Percentiles rank a stretch among this genome's conserved stretches.
Conservation (phyloP, 192 early-diverging fungal genomes). For the Anaeromyces robustus region DNA sequence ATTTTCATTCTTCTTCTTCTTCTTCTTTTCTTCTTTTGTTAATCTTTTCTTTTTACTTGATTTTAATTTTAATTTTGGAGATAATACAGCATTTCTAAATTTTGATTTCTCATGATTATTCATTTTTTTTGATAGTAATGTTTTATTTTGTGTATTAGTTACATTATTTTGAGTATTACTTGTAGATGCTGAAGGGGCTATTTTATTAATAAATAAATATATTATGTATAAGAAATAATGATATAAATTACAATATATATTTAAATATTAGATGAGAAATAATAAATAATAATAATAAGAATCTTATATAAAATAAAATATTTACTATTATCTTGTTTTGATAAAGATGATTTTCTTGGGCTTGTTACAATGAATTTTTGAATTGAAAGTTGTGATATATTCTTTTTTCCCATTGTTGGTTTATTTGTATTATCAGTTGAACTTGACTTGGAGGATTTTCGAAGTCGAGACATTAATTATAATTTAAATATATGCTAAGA, state of each 20-base stretch:
- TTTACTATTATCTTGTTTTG: background rate
- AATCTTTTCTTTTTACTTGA: background rate
- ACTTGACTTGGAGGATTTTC: background rate
- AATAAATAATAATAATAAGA: too few relatives aligned
- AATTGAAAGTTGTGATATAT: background rate
- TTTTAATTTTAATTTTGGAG: background rate
- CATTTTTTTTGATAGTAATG: background rate
- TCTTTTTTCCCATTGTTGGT: background rate
- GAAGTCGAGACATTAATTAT: background rate
- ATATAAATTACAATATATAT: too few relatives aligned
- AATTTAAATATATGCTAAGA: background rate
- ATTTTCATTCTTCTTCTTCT: background rate
- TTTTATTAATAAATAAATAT: too few relatives aligned
- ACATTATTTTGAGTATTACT: background rate
- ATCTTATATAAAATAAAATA: too few relatives aligned
- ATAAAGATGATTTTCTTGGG: background rate
- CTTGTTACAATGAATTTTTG: background rate
- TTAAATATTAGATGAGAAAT: too few relatives aligned
- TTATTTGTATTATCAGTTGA: background rate
- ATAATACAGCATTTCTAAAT: background rate
- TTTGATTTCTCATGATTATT: background rate
- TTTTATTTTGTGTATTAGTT: background rate
- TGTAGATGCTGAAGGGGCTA: background rate
- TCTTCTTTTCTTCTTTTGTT: background rate
- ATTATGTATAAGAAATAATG: too few relatives aligned